phyloP scores from a whole-genome alignment of 2,329 filamentous ascomycete genomes.

The Fusarium zealandicum region DNA sequence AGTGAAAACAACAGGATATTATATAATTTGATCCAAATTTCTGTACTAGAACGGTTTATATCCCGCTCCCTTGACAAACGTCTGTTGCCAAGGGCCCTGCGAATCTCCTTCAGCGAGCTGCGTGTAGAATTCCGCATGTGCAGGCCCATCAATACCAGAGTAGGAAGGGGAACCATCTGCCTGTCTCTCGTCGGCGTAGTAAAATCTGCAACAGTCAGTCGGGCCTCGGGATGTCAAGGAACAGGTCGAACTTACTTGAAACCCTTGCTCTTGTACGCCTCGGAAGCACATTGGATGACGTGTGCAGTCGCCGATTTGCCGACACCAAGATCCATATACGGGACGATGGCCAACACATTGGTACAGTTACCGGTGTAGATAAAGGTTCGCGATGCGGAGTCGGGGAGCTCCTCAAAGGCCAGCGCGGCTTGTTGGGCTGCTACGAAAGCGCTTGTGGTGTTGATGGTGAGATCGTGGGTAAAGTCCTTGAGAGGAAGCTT shows the following conservation, averaged over 20 bases:
- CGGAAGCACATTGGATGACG: conserved; percentile 45
- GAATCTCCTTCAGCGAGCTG: conserved; percentile 49
- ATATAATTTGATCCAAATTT: no score
- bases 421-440: conserved; percentile 47
- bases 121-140: conserved; percentile 50
- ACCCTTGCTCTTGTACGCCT: conserved; percentile 44
- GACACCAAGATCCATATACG: conserved; percentile 46
- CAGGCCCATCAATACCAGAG: conserved; percentile 48
- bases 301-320: conserved; percentile 48
- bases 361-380: conserved; percentile 55
- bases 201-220: conserved; percentile 50
- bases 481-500: conserved; percentile 7
- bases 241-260: conserved; percentile 41
- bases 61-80: conserved; percentile 52
- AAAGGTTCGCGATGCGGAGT: conserved; percentile 47
- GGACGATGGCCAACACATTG: conserved; percentile 41
- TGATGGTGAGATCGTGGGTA: conserved; percentile 14
- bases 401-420: conserved; percentile 44
- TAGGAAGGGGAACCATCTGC: conserved; percentile 46
- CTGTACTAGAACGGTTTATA: conserved; percentile 46
- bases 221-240: accelerated
- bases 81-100: conserved; percentile 56
- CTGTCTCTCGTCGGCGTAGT: conserved; percentile 58
- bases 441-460: conserved; percentile 40
- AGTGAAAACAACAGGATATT: no score